These are phyloP conservation scores for Aspergillus pseudoviridinutans DNA, from an alignment of 2,329 filamentous ascomycete species.

Conservation along the genomic window DNA sequence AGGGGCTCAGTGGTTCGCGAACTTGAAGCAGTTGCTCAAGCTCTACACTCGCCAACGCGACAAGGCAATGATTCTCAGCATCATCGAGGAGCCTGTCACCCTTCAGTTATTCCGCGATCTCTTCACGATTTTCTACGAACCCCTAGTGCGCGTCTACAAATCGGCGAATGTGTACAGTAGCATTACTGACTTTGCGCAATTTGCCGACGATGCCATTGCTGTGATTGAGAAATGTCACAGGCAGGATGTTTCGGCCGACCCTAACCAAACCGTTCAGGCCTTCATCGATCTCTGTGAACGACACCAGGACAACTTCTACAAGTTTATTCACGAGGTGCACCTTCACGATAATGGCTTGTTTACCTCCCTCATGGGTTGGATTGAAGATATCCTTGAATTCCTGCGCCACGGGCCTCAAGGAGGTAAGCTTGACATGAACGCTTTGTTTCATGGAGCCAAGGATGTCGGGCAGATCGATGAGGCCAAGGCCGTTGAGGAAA, in stretches of 20 bases:
- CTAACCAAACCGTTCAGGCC: conserved; percentile 95
- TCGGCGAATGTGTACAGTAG: conserved; percentile 97
- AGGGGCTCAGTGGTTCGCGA: conserved; percentile 87
- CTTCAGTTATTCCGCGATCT: conserved; percentile 93
- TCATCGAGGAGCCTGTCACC: conserved; percentile 96
- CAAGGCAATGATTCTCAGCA: conserved; percentile 93
- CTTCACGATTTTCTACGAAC: conserved; percentile 98
- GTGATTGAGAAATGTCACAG: conserved; percentile 66
- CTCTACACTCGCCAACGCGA: conserved; percentile 86
- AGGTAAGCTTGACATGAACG: conserved; percentile 90
- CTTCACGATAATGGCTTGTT: conserved; percentile 95
- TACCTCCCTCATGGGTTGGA: conserved; percentile 93
- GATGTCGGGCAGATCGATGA: conserved; percentile 66
- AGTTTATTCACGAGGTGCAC: conserved; percentile 97
- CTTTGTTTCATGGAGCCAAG: conserved; percentile 77
- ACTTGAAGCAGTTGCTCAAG: conserved; percentile 92
- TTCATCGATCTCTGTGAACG: conserved; percentile 96
- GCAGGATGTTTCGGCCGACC: conserved; percentile 85
- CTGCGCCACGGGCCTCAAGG: conserved; percentile 78
- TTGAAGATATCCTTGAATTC: conserved; percentile 93
- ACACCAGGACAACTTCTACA: conserved; percentile 97
- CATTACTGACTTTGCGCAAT: conserved; percentile 91
- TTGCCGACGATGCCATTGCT: conserved; percentile 87
- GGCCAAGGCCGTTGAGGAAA: conserved; percentile 69
- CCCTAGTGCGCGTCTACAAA: conserved; percentile 94